A percentile compares a stretch with the other conserved stretches of the same genome.
Evolutionary conservation across 768 basidiomycete genomes (phyloP).

Genomic region (Leucocoprinus leucothites): DNA sequence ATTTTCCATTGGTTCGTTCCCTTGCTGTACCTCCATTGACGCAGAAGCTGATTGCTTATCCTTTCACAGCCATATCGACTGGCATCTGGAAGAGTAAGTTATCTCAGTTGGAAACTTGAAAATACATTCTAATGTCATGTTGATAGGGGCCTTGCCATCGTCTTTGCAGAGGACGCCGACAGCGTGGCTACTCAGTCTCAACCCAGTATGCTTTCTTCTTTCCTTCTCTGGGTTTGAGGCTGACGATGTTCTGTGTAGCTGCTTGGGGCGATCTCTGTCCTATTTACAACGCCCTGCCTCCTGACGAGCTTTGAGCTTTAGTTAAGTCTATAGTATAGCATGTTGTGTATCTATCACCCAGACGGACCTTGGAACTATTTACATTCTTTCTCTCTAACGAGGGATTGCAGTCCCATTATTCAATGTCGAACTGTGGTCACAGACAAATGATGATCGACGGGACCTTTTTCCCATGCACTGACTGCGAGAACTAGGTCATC

Average conservation of each 20-base stretch:
- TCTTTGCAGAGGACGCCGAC: conserved; percentile 29
- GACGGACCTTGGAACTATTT: no score
- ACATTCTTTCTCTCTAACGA: no score
- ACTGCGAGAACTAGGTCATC: no score
- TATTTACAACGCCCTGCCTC: conserved; percentile 15
- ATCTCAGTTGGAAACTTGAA: neutral
- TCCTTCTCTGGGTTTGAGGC: neutral
- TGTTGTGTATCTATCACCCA: no score
- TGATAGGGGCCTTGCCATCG: conserved; percentile 30
- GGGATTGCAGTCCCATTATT: no score
- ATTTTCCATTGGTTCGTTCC: conserved; percentile 35
- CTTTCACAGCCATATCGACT: conserved; percentile 36
- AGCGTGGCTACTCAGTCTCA: neutral
- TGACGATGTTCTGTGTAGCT: conserved; percentile 12
- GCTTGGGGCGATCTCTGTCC: conserved; percentile 25
- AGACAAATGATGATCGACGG: no score
- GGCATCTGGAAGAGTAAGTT: conserved; percentile 31
- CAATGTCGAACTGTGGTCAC: no score
- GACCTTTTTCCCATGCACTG: no score
- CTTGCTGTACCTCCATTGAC: neutral
- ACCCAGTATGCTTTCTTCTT: neutral
- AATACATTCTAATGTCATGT: neutral
- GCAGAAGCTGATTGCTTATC: neutral
- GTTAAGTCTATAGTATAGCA: no score
- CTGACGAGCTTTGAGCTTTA: conserved; percentile 3